phyloP scores from a whole-genome alignment of 495 filamentous ascomycete species.

The Daldinia concentrica region DNA sequence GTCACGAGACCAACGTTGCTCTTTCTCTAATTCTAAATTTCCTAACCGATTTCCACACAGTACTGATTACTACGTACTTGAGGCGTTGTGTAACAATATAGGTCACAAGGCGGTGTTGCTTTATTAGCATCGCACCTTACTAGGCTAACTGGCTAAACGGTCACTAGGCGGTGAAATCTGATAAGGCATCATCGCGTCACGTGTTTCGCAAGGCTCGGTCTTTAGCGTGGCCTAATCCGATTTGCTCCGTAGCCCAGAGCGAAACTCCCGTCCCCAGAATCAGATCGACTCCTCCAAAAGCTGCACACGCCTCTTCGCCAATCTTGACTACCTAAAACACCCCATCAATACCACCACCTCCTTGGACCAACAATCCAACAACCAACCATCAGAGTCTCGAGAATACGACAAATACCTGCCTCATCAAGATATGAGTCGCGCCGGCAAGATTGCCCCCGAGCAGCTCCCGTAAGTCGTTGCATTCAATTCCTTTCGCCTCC shows the following conservation, averaged over 20 bases:
- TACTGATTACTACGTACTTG: background rate
- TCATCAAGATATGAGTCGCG: constrained; percentile 72
- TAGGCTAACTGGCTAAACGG: too few species aligned
- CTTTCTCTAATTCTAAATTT: background rate
- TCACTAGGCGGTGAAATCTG: constrained; percentile 8
- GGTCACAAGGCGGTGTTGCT: background rate
- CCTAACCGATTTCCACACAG: background rate
- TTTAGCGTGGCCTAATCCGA: constrained; percentile 44
- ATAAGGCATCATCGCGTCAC: constrained; percentile 34
- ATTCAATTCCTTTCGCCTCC: constrained; percentile 13
- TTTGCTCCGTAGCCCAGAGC: constrained; percentile 38
- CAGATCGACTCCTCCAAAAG: constrained; percentile 39
- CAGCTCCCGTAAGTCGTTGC: constrained; percentile 76
- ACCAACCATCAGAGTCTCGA: constrained; percentile 23
- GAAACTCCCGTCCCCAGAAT: constrained; percentile 27
- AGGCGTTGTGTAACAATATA: background rate
- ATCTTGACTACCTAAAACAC: constrained; percentile 35
- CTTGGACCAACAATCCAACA: constrained; percentile 38
- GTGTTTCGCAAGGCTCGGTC: constrained; percentile 30
- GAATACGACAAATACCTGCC: constrained; percentile 21
- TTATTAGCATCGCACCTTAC: too few species aligned
- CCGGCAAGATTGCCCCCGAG: constrained; percentile 88
- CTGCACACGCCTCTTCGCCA: constrained; percentile 44
- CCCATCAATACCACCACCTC: constrained; percentile 28
- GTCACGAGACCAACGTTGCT: background rate